Conservation (phyloP, 495 filamentous ascomycete species). For the Cudoniella acicularis region DNA sequence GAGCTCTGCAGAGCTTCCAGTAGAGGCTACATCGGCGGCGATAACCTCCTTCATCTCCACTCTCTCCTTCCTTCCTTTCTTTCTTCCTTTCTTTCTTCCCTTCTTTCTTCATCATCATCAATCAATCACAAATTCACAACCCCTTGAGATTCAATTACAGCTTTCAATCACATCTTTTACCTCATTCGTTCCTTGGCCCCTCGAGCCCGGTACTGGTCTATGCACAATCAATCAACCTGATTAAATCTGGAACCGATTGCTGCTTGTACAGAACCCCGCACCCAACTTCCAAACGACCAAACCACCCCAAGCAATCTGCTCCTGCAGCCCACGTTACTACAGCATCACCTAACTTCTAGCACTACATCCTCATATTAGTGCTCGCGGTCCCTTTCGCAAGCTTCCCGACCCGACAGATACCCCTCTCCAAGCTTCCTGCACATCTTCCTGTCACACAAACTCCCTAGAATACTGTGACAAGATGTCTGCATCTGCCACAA, state of each 20-base stretch:
- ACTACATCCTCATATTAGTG: neutral
- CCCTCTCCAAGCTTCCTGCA: neutral
- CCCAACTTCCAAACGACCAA: no score
- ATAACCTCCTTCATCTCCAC: no score
- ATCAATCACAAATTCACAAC: neutral
- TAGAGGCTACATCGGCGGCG: no score
- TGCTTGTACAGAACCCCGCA: neutral
- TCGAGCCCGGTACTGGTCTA: neutral
- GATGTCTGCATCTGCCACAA: constrained; percentile 18
- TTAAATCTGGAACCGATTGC: neutral
- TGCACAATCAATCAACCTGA: neutral
- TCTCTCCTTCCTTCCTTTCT: no score
- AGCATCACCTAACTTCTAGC: neutral
- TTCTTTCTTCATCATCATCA: neutral
- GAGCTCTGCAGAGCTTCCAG: neutral
- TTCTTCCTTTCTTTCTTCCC: neutral
- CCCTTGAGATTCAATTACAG: neutral
- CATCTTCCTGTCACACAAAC: neutral
- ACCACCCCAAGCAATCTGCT: neutral
- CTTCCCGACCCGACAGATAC: constrained; percentile 1
- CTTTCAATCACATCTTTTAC: neutral
- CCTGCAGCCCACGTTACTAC: neutral
- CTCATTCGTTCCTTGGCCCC: neutral
- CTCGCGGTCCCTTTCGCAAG: neutral
- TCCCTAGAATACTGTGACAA: neutral